Percentiles rank a stretch among this genome's conserved stretches.
These are phyloP conservation scores for Oryza punctata DNA, from an alignment of 176 grass and related monocot genomes.

Conservation along the genomic window DNA sequence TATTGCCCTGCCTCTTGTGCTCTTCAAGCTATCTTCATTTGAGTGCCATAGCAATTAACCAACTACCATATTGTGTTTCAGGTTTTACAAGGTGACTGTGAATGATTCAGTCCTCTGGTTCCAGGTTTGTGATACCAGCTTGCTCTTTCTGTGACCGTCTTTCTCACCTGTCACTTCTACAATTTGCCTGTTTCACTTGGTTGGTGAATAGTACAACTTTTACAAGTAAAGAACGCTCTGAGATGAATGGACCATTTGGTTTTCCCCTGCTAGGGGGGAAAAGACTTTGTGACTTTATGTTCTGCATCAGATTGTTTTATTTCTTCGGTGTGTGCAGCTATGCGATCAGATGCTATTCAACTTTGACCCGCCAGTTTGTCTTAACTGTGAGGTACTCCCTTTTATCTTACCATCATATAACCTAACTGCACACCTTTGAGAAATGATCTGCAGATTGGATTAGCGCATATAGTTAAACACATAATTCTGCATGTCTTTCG, in stretches of 20 bases:
- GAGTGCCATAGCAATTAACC: not conserved
- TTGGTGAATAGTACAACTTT: not conserved
- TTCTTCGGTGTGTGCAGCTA: conserved; percentile 48
- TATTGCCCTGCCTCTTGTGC: too few relatives aligned
- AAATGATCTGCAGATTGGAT: not conserved
- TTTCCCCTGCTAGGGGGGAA: not conserved
- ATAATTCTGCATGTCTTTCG: not conserved
- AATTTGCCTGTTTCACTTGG: not conserved
- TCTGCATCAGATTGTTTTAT: conserved; percentile 22
- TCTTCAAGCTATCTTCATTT: too few relatives aligned
- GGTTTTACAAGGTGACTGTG: conserved; percentile 80
- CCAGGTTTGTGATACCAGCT: conserved; percentile 70
- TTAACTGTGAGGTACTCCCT: conserved; percentile 73
- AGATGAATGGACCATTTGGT: not conserved
- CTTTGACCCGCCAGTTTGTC: conserved; percentile 75
- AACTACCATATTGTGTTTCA: conserved; percentile 43
- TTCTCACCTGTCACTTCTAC: not conserved
- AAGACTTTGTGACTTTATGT: not conserved
- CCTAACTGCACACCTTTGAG: not conserved
- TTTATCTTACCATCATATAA: conserved; percentile 18
- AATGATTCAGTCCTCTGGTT: conserved; percentile 89
- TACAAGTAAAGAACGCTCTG: not conserved
- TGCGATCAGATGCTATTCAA: conserved; percentile 94
- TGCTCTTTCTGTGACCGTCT: conserved; percentile 30
- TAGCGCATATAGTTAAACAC: not conserved